Evolutionary conservation across 495 filamentous ascomycete genomes (phyloP), one percentile per base, ranked within the genome.

Genomic region (Penicillium chermesinum): DNA sequence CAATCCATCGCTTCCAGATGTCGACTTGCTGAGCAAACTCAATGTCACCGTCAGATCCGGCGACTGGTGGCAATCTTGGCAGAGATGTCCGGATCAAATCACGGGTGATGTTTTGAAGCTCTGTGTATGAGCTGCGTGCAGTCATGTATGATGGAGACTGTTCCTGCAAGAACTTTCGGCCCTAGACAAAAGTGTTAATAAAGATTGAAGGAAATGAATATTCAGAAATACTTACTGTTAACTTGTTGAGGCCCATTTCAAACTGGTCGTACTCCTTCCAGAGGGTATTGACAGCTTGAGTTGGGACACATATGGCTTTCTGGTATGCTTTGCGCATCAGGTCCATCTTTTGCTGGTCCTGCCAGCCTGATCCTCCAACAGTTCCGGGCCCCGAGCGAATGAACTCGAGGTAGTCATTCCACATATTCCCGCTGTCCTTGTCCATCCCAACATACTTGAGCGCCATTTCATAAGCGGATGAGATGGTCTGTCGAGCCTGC

Each of bases 211-310:
- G 44, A 30, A 19, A 12, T 8, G 16, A 40, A 40, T 10, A 5
- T 16, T 38, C 3, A 34, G 30, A 16, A 22, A 30, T 6, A 33
- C 54, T 69, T 73, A 89, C 87, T 34, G 87, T 88, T 44, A 87
- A 73, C 66, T 95, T 97, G 67, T 96, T 96, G 25, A 95, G 66
- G 7, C 82, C 79, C 81, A 89, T 87, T 67, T 98, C 93, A 59
- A 97, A 98, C 56, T 83, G 78, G 66, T 96, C 90, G 59, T 97
- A 98, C 60, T 98, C 91, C 68, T 93, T 95, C 93, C 93, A 98
- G 8, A 98, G 64, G 10, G 72, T 75, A 55, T 90, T 88, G 39
- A 93, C 77, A 25, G 80, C 86, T 38, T 84, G 76, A 10, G 85
- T 91, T 3, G 93, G 93, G 43, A 95, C 80, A 52, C 77, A 83